Conservation (phyloP, 805 yeast species). For the Zygotorulaspora sp. region DNA sequence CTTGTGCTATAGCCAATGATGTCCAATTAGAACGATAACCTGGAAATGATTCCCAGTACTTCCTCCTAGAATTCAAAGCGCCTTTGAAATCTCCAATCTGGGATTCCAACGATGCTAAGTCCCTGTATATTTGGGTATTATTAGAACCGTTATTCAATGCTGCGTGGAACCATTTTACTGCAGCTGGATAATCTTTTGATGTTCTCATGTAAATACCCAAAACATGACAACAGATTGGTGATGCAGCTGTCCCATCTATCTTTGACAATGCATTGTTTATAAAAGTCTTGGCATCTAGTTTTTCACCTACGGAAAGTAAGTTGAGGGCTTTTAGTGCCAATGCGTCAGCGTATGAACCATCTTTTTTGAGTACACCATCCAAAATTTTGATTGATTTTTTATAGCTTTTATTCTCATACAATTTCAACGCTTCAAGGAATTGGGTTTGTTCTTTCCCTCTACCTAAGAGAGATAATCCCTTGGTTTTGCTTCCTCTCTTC, state of each 20-base stretch:
- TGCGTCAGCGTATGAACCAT: conserved; percentile 71
- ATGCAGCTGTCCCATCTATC: conserved; percentile 42
- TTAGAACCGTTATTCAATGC: conserved; percentile 74
- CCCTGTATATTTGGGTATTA: conserved; percentile 76
- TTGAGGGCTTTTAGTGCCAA: conserved; percentile 80
- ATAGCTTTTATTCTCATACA: conserved; percentile 82
- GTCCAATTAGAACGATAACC: conserved; percentile 92
- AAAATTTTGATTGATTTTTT: conserved; percentile 75
- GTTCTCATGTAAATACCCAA: conserved; percentile 78
- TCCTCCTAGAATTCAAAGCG: conserved; percentile 58
- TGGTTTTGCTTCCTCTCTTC: conserved; percentile 8
- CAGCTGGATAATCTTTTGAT: conserved; percentile 63
- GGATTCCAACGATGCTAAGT: conserved; percentile 71
- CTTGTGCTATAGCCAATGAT: conserved; percentile 78
- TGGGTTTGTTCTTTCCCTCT: conserved; percentile 63
- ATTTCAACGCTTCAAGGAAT: conserved; percentile 75
- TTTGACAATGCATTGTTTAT: conserved; percentile 58
- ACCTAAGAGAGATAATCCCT: conserved; percentile 10
- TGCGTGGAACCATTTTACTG: conserved; percentile 70
- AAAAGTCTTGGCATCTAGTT: conserved; percentile 57
- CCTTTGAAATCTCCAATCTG: conserved; percentile 72
- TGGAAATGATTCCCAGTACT: conserved; percentile 64
- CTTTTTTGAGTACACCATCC: conserved; percentile 72
- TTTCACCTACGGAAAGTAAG: conserved; percentile 52
- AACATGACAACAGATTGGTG: conserved; percentile 77